A percentile compares a stretch with the other conserved stretches of the same genome.
Conservation (phyloP, 2,329 filamentous ascomycete genomes). For the Microcera coccophila region DNA sequence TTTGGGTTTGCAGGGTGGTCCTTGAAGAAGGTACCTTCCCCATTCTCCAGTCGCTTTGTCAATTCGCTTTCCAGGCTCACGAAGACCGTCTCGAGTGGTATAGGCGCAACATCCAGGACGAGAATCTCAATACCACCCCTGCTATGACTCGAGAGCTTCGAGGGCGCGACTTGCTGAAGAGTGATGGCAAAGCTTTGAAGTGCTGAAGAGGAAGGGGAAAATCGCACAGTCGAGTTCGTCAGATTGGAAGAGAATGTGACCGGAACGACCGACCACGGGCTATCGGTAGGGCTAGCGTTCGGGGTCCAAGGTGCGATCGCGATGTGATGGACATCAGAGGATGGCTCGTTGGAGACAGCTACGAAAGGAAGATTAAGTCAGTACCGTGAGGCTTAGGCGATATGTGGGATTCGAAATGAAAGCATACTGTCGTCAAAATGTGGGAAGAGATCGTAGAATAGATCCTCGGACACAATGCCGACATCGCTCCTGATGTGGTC, state of each 20-base stretch:
- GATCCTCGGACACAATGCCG: constrained; percentile 80
- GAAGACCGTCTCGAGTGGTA: constrained; percentile 80
- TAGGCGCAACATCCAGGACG: constrained; percentile 72
- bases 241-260: constrained; percentile 62
- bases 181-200: constrained; percentile 75
- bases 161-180: constrained; percentile 69
- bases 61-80: constrained; percentile 81
- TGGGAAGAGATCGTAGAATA: constrained; percentile 79
- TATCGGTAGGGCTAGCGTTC: constrained; percentile 52
- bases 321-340: constrained; percentile 53
- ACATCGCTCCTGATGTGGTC: constrained; percentile 81
- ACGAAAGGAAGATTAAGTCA: constrained; percentile 2
- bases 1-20: constrained; percentile 47
- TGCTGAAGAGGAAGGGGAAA: constrained; percentile 66
- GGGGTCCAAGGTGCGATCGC: constrained; percentile 73
- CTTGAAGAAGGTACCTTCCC: constrained; percentile 76
- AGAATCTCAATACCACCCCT: constrained; percentile 79
- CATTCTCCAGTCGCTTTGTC: constrained; percentile 73
- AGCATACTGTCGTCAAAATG: constrained; percentile 50
- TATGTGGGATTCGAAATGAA: too few relatives aligned
- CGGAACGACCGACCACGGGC: constrained; percentile 81
- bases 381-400: too few relatives aligned
- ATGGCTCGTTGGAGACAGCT: constrained; percentile 33
- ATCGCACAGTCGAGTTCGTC: constrained; percentile 73
- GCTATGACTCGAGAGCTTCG: constrained; percentile 67